Percentiles rank a stretch among this genome's conserved stretches.
These are phyloP conservation scores for Calonectria henricotiae DNA, from an alignment of 2,329 filamentous ascomycete species.

Conservation along the genomic window DNA sequence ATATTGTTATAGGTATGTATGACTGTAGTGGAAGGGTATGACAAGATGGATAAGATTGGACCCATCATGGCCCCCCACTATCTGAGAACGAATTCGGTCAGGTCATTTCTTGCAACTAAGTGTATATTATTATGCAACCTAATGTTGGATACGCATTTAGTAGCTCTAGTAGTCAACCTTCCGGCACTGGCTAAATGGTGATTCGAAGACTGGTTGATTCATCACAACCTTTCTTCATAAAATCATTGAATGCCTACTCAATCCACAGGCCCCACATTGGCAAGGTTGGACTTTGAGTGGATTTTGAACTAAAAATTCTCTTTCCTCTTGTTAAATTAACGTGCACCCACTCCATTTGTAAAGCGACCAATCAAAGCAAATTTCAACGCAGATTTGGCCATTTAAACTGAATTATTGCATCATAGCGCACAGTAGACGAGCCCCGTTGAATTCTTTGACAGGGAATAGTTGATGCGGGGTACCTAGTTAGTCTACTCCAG, in stretches of 20 bases:
- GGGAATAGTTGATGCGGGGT: too few species aligned
- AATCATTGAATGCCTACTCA: neutral
- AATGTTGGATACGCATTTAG: neutral
- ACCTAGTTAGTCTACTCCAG: too few species aligned
- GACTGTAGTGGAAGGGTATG: neutral
- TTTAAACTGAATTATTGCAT: neutral
- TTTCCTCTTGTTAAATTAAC: neutral
- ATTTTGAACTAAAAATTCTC: neutral
- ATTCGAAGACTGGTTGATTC: too few species aligned
- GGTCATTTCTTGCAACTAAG: neutral
- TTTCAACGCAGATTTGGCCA: neutral
- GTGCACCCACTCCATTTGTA: neutral
- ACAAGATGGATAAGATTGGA: slow-evolving; percentile 13
- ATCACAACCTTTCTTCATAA: neutral
- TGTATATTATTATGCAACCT: neutral
- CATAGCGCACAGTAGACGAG: neutral
- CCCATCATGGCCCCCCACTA: slow-evolving; percentile 4
- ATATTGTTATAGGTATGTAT: too few species aligned
- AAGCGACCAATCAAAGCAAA: neutral
- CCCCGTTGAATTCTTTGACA: too few species aligned
- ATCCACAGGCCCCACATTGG: neutral
- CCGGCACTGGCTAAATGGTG: too few species aligned
- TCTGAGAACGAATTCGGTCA: neutral
- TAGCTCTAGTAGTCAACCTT: neutral
- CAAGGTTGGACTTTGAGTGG: neutral